Evolutionary conservation across 83 land plant genomes (phyloP).

Genomic region (Larix sibirica): DNA sequence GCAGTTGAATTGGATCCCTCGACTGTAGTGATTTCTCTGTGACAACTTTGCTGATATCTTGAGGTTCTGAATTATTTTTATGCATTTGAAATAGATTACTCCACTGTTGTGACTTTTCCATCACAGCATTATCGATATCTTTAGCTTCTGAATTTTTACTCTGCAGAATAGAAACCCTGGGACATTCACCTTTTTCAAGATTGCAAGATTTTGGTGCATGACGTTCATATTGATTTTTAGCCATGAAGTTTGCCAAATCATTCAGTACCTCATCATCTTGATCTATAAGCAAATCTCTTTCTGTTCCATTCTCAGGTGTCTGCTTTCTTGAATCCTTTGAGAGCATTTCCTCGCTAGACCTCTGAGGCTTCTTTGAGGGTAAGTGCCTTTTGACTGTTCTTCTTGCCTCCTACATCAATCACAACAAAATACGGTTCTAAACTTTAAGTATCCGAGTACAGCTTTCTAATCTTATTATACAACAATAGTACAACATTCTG

Average conservation of each 20-base stretch:
- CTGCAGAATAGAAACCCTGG: neutral
- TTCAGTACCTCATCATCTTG: neutral
- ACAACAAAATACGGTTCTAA: neutral
- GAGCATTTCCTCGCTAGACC: neutral
- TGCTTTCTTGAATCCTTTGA: neutral
- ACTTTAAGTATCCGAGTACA: neutral
- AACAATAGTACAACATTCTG: neutral
- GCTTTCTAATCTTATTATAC: neutral
- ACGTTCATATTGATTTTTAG: neutral
- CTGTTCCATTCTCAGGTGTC: neutral
- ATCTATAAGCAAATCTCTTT: neutral
- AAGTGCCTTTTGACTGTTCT: neutral
- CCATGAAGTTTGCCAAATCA: conserved; percentile 14
- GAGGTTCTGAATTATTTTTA: no score
- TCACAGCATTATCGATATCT: neutral
- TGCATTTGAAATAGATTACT: no score
- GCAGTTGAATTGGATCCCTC: neutral
- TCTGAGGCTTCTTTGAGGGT: neutral
- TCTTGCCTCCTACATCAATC: conserved; percentile 4
- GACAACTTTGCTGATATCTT: no score
- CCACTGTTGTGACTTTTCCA: neutral
- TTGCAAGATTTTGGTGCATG: neutral
- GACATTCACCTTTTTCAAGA: neutral
- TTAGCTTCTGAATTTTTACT: neutral
- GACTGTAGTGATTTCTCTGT: neutral